These are phyloP conservation scores for Boletus tomentosulus DNA, from an alignment of 768 basidiomycete species.

Conservation along the genomic window DNA sequence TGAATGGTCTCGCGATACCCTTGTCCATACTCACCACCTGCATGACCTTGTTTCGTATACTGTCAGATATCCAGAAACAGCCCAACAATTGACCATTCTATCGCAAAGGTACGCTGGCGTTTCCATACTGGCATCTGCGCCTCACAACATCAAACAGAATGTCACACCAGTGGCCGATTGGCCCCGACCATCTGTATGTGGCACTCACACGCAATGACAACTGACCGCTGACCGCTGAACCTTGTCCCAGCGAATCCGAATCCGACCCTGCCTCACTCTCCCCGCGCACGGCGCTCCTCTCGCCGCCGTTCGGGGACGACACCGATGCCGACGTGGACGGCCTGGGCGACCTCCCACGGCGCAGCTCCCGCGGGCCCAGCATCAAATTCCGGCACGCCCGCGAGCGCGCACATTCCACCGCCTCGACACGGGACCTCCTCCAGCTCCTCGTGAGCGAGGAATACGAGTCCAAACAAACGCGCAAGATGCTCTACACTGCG, in stretches of 20 bases:
- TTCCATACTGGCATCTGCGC: background rate
- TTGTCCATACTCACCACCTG: background rate
- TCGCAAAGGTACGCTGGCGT: conserved; percentile 5
- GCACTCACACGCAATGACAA: background rate
- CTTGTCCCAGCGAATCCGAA: conserved; percentile 14
- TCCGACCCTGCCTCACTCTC: conserved; percentile 27
- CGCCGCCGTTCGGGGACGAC: conserved; percentile 19
- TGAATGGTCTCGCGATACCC: conserved; percentile 7
- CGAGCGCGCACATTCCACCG: conserved; percentile 31
- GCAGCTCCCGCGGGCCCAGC: conserved; percentile 27
- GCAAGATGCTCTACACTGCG: conserved; percentile 34
- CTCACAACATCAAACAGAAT: conserved; percentile 17
- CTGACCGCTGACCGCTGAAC: conserved; percentile 1
- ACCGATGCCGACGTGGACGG: background rate
- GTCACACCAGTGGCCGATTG: conserved; percentile 24
- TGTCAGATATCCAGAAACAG: background rate
- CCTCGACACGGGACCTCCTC: conserved; percentile 29
- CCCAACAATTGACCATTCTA: background rate
- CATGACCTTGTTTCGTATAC: background rate
- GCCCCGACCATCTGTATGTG: conserved; percentile 19
- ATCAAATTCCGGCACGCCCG: conserved; percentile 32
- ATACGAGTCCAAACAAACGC: conserved; percentile 37
- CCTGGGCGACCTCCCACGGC: conserved; percentile 1
- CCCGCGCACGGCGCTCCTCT: conserved; percentile 28
- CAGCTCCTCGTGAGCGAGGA: conserved; percentile 37